Conservation (phyloP, 345 rosid species). For the Dovyalis caffra region DNA sequence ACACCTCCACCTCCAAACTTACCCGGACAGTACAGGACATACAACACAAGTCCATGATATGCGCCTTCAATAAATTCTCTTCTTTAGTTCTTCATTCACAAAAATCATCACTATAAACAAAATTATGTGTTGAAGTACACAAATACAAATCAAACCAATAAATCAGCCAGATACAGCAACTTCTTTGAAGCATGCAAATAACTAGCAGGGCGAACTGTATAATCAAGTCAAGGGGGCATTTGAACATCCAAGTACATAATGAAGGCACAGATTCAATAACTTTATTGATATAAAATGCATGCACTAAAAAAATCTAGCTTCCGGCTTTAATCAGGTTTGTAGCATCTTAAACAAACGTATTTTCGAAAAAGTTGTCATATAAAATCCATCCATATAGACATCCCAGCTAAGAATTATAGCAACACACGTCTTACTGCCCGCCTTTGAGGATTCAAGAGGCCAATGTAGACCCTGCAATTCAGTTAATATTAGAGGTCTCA, state of each 20-base stretch:
- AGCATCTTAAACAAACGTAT: neutral
- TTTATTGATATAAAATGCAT: neutral
- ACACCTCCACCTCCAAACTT: slow-evolving; percentile 2
- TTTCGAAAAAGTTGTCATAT: neutral
- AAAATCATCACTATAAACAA: neutral
- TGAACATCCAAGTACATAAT: neutral
- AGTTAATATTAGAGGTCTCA: slow-evolving; percentile 8
- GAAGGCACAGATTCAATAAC: neutral
- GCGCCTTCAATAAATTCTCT: neutral
- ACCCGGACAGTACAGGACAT: neutral
- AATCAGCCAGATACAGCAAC: slow-evolving; percentile 7
- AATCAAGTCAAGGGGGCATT: neutral
- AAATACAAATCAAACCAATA: neutral
- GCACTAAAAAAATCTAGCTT: neutral
- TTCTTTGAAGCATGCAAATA: slow-evolving; percentile 8
- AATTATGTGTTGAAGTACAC: neutral
- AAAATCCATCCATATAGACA: slow-evolving; percentile 2
- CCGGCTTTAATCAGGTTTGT: neutral
- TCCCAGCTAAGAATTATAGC: slow-evolving; percentile 1
- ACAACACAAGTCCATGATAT: slow-evolving; percentile 3
- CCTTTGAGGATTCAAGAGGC: slow-evolving; percentile 1
- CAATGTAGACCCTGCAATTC: slow-evolving; percentile 14
- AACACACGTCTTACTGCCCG: neutral
- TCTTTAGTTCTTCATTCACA: slow-evolving; percentile 1
- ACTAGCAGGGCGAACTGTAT: neutral